Evolutionary conservation across 768 basidiomycete species (phyloP).

Genomic region (Tricholoma terreum): DNA sequence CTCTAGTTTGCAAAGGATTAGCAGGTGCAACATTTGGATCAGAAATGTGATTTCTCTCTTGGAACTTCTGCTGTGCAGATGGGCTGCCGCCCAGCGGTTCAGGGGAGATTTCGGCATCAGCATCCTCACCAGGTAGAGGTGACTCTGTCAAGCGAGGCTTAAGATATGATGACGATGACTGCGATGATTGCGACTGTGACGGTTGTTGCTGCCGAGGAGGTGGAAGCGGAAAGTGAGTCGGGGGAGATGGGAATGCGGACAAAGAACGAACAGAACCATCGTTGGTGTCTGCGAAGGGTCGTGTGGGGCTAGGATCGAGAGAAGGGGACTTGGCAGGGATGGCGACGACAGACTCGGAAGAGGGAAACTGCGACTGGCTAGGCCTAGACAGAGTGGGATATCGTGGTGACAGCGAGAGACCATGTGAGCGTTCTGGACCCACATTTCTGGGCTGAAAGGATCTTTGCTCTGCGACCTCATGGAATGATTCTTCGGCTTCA

Average conservation of each 20-base stretch:
- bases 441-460: neutral
- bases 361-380: neutral
- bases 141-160: slow-evolving; percentile 23
- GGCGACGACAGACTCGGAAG: neutral
- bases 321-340: slow-evolving; percentile 21
- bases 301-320: slow-evolving; percentile 31
- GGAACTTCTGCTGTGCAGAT: neutral
- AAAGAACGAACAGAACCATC: slow-evolving; percentile 63
- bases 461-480: neutral
- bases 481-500: slow-evolving; percentile 1
- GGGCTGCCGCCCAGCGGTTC: neutral
- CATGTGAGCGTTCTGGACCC: slow-evolving; percentile 10
- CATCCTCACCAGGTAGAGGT: slow-evolving; percentile 19
- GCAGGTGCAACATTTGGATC: neutral
- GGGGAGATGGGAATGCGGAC: slow-evolving; percentile 71
- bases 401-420: neutral
- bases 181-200: slow-evolving; percentile 23
- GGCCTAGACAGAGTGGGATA: neutral
- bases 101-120: neutral
- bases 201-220: slow-evolving; percentile 31
- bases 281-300: slow-evolving; percentile 36
- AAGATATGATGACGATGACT: slow-evolving; percentile 24
- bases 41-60: slow-evolving; percentile 1
- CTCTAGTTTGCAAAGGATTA: neutral
- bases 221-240: slow-evolving; percentile 68